Percentiles rank a stretch among this genome's conserved stretches.
These are phyloP conservation scores for Pythium myriotylum DNA, from an alignment of 352 stramenopile genomes.

Conservation along the genomic window DNA sequence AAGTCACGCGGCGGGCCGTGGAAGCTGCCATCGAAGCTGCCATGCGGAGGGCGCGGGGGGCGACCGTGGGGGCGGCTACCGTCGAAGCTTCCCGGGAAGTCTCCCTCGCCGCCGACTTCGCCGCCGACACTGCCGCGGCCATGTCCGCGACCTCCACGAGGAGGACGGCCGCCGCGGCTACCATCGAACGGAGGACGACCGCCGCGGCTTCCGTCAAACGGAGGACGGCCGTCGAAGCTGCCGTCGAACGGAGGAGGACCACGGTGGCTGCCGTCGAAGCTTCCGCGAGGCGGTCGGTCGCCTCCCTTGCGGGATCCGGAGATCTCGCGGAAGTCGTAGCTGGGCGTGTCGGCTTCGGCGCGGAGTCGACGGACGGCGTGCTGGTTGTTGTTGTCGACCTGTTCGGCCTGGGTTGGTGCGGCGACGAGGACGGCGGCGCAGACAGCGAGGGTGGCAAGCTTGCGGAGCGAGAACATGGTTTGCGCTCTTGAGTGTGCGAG, in stretches of 20 bases:
- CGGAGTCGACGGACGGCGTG: neutral
- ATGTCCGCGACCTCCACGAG: neutral
- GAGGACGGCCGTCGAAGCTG: no score
- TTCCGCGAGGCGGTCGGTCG: neutral
- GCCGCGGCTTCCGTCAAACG: no score
- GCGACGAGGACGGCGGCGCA: slow-evolving; percentile 1
- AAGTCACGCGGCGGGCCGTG: no score
- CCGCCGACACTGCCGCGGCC: no score
- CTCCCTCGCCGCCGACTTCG: no score
- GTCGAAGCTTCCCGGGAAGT: no score
- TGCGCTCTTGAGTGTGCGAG: no score
- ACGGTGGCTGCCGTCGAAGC: slow-evolving; percentile 7
- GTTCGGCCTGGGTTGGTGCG: neutral
- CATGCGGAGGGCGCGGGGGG: no score
- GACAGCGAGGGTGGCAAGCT: slow-evolving; percentile 1
- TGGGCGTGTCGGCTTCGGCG: neutral
- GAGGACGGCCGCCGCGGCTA: slow-evolving; percentile 1
- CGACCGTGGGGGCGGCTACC: no score
- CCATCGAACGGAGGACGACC: no score
- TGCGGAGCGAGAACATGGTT: slow-evolving; percentile 18
- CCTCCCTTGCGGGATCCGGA: neutral
- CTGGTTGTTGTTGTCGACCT: neutral
- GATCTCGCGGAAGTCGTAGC: slow-evolving; percentile 2
- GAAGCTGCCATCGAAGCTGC: no score
- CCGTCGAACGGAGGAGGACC: neutral